Conservation (phyloP, 768 basidiomycete species). For the Asterophora parasitica region DNA sequence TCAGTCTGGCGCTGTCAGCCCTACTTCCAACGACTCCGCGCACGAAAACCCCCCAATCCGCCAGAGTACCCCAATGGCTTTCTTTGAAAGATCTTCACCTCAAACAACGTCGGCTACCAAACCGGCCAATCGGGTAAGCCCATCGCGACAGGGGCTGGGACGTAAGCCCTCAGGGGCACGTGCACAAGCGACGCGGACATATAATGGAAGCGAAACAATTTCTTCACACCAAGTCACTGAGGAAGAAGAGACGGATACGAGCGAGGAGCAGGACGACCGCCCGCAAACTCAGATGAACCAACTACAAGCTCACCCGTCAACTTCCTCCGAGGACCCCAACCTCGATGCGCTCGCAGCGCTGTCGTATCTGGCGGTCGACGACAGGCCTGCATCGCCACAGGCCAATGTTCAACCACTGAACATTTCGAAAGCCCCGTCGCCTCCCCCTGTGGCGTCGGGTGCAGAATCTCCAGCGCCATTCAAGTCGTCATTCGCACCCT, state of each 20-base stretch:
- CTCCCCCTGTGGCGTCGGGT: slow-evolving; percentile 17
- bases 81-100: slow-evolving; percentile 22
- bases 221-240: slow-evolving; percentile 34
- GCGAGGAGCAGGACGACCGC: slow-evolving; percentile 18
- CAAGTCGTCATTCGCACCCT: slow-evolving; percentile 86
- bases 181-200: slow-evolving; percentile 50
- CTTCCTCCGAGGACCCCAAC: slow-evolving; percentile 43
- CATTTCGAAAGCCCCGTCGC: slow-evolving; percentile 24
- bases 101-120: slow-evolving; percentile 17
- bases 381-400: slow-evolving; percentile 27
- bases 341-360: slow-evolving; percentile 76
- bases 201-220: slow-evolving; percentile 32
- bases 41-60: slow-evolving; percentile 23
- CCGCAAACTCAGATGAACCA: slow-evolving; percentile 8
- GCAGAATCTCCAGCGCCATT: slow-evolving; percentile 34
- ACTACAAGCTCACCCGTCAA: slow-evolving; percentile 8
- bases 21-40: slow-evolving; percentile 6
- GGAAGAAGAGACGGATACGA: slow-evolving; percentile 28
- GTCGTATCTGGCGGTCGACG: slow-evolving; percentile 59
- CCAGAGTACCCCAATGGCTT: slow-evolving; percentile 36
- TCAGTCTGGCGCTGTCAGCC: slow-evolving; percentile 5
- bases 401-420: slow-evolving; percentile 32
- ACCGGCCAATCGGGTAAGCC: slow-evolving; percentile 27
- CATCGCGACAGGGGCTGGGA: slow-evolving; percentile 41
- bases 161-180: slow-evolving; percentile 84